phyloP scores from a whole-genome alignment of 495 filamentous ascomycete genomes.

The Neurospora discreta region DNA sequence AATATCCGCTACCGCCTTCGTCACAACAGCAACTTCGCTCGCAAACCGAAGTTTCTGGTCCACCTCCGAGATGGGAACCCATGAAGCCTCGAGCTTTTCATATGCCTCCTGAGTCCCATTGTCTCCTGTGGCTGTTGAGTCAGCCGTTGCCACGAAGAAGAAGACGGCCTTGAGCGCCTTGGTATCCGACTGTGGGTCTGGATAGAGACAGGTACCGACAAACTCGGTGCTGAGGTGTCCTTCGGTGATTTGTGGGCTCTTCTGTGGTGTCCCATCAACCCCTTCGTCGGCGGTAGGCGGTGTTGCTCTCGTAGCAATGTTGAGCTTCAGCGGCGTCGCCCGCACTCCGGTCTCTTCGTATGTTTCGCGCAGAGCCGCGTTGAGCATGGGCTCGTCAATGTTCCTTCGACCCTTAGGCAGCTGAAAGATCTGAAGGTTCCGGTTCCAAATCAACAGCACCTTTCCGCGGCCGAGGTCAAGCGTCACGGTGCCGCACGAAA shows the following conservation, averaged over 20 bases:
- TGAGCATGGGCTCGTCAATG: constrained; percentile 29
- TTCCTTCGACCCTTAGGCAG: constrained; percentile 38
- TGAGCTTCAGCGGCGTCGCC: constrained; percentile 24
- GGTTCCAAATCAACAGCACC: constrained; percentile 32
- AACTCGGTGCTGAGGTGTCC: constrained; percentile 18
- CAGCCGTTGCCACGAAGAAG: constrained; percentile 20
- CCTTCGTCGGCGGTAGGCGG: constrained; percentile 1
- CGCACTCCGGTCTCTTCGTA: constrained; percentile 34
- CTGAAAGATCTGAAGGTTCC: constrained; percentile 31
- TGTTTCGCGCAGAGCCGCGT: constrained; percentile 33
- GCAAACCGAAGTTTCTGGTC: constrained; percentile 14
- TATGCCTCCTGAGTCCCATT: constrained; percentile 18
- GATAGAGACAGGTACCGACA: constrained; percentile 16
- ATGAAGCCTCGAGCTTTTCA: constrained; percentile 17
- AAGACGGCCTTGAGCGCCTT: constrained; percentile 18
- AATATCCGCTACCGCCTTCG: constrained; percentile 14
- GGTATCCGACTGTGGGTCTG: constrained; percentile 20
- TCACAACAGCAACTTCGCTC: constrained; percentile 14
- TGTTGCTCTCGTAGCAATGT: constrained; percentile 26
- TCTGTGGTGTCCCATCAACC: neutral
- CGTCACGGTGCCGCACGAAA: constrained; percentile 37
- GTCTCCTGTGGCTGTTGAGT: constrained; percentile 12
- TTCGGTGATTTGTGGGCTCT: constrained; percentile 15
- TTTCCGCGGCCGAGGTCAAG: constrained; percentile 24
- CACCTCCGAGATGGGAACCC: constrained; percentile 15